Evolutionary conservation across 345 rosid genomes (phyloP).

Genomic region (Eucalyptus rudis): DNA sequence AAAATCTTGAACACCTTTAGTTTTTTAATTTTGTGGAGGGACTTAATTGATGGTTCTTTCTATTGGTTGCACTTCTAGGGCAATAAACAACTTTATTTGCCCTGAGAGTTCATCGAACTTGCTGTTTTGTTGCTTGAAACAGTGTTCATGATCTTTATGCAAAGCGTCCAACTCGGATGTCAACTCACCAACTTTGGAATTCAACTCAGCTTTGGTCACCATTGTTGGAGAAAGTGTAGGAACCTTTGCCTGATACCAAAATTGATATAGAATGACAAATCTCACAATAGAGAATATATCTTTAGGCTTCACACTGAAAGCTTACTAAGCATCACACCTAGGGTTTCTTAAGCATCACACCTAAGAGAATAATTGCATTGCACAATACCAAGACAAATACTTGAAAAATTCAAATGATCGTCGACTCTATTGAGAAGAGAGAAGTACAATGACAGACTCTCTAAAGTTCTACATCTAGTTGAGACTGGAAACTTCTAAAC

Average conservation of each 20-base stretch:
- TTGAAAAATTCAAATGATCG: background rate
- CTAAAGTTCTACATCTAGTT: background rate
- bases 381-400: background rate
- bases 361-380: background rate
- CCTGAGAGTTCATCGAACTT: background rate
- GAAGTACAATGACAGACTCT: background rate
- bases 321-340: background rate
- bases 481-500: background rate
- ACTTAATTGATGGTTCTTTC: background rate
- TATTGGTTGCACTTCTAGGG: background rate
- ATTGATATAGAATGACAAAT: background rate
- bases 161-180: background rate
- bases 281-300: background rate
- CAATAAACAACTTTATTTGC: background rate
- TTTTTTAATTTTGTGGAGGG: background rate
- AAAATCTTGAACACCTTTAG: background rate
- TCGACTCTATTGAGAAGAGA: background rate
- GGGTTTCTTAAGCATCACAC: background rate
- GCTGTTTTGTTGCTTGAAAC: background rate
- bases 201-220: background rate
- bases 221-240: background rate
- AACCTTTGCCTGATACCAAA: background rate
- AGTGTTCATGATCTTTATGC: background rate
- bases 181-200: background rate
- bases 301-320: background rate